Evolutionary conservation across 306 rosid genomes (phyloP), one percentile per base, ranked within the genome.

Genomic region (Acacia acuminata): DNA sequence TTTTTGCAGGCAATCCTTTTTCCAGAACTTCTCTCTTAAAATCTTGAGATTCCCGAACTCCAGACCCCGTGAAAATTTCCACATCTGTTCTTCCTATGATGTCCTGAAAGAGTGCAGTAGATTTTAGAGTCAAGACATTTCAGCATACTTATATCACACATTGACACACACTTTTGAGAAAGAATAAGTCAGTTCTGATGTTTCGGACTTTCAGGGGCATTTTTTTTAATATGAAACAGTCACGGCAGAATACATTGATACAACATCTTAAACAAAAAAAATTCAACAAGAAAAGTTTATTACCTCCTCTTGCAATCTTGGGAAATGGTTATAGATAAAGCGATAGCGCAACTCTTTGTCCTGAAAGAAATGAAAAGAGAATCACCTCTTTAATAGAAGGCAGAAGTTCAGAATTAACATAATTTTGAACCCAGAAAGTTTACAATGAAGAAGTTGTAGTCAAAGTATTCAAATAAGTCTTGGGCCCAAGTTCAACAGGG

Each of bases 21-120:
- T 95, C 98, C 76, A 95, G 80, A 71, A 95, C 98, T 89, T 95
- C 98, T 90, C 79, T 93, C 89, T 95, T 95, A 82, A 93, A 95
- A 8, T 93, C 98, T 84, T 92, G 97, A 85, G 93, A 82, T 86
- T 95, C 98, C 77, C 76, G 90, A 24, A 95, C 98, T 73, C 98
- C 98, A 38, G 94, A 68, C 45, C 98, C 98, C 0, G 88, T 89
- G 81, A 95, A 95, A 84, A 95, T 95, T 81, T 95, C 98, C n/a
- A 92, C 94, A 80, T 95, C 98, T 14, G 98, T 92, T 93, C 79
- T 95, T 85, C 98, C 98, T 77, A 95, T 92, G 69, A 95, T 93
- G 82, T 95, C 98, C 96, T 95, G 88, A 65, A 72, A 75, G 32
- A 40, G 69, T 58, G 36, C 50, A 34, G 43, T 22, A 69, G 68